Evolutionary conservation across 176 grass and related monocot species (phyloP).

Genomic region (Oryza officinalis): DNA sequence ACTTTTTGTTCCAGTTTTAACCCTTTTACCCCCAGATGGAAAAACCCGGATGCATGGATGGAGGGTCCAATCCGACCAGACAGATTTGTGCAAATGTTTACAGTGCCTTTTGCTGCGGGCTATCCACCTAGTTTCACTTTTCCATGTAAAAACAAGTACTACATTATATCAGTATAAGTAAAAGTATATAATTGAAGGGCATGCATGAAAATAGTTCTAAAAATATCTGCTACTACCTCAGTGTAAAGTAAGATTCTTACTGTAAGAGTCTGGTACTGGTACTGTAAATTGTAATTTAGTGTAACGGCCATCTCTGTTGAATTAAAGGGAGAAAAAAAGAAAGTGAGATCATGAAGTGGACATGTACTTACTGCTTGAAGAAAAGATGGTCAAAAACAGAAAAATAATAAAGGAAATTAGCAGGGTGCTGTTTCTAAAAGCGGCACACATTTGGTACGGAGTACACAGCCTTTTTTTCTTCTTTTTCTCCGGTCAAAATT

Average conservation of each 20-base stretch:
- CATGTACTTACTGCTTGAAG: neutral
- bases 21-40: neutral
- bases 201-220: neutral
- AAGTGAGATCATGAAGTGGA: neutral
- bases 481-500: conserved; percentile 3
- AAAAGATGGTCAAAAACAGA: neutral
- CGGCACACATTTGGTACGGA: neutral
- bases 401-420: neutral
- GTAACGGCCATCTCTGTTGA: neutral
- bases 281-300: neutral
- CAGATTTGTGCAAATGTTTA: neutral
- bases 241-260: neutral
- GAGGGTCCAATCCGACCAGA: neutral
- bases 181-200: neutral
- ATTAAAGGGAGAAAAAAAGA: neutral
- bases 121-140: neutral
- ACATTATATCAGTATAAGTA: neutral
- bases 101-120: neutral
- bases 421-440: neutral
- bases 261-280: neutral
- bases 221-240: neutral
- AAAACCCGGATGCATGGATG: neutral
- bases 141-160: too few species aligned
- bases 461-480: neutral
- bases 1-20: neutral